Base-by-base conservation (phyloP, 2,329 filamentous ascomycete species). In the Cordyceps sp. region DNA sequence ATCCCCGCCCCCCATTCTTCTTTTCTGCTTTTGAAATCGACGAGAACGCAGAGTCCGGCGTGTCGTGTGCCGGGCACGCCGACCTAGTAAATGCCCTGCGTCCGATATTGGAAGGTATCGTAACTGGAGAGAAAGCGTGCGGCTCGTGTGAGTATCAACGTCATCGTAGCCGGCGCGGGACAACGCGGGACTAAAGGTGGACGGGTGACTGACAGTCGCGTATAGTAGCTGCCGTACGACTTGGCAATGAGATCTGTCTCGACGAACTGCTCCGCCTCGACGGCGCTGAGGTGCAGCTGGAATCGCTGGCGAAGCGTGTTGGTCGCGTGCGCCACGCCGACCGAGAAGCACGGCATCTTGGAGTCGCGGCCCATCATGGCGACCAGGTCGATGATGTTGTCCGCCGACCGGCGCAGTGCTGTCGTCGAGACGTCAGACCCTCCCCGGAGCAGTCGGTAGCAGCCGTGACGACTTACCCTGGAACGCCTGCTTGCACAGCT, bases 101-200 rank as follows among this genome's bases (percentile, higher is more conserved):
- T 86, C 47, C 82, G 73, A 58, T 88, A 88, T 60, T 88, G 81
- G 60, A 85, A 88, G 39, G 79, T 83, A 55, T 85, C 79, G 48
- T 85, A 84, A 55, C 78, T 83, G 26, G n/a, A 4, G 3, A 26
- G 26, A 4, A 24, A 24, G 23, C 4, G 14, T n/a, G n/a, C n/a
- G n/a, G n/a, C n/a, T n/a, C n/a, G n/a, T n/a, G n/a, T n/a, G n/a
- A n/a, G n/a, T n/a, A n/a, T n/a, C n/a, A n/a, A n/a, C n/a, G n/a
- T n/a, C n/a, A n/a, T n/a, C n/a, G n/a, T n/a, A n/a, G n/a, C n/a
- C n/a, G n/a, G n/a, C n/a, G n/a, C n/a, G n/a, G n/a, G n/a, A n/a
- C n/a, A n/a, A n/a, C n/a, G n/a, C n/a, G n/a, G n/a, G n/a, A n/a
- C n/a, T 6, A 19, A 19, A 3, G 7, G 26, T 10, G 16, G 23